A percentile compares a stretch with the other conserved stretches of the same genome.
phyloP scores from a whole-genome alignment of 2,329 filamentous ascomycete genomes.

The Coleophoma crateriformis region DNA sequence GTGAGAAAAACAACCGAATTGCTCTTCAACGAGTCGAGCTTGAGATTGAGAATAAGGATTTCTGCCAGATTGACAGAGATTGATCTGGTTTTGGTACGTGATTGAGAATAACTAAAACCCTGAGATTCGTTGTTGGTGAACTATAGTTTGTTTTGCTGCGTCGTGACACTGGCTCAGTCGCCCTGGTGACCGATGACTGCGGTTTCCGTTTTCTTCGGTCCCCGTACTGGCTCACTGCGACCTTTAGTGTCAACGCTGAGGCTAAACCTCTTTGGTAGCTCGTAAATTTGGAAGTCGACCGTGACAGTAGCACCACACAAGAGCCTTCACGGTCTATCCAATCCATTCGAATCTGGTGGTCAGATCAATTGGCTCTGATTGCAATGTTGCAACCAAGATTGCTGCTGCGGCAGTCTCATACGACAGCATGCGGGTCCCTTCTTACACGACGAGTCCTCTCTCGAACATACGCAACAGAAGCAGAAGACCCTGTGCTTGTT shows the following conservation, averaged over 20 bases:
- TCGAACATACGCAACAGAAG: conserved; percentile 45
- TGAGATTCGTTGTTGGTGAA: no score
- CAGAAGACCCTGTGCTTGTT: conserved; percentile 16
- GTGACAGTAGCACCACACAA: neutral
- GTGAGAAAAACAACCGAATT: no score
- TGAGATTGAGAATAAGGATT: no score
- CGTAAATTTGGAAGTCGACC: neutral
- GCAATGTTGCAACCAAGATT: conserved; percentile 63
- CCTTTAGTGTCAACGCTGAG: neutral
- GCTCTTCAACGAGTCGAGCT: no score
- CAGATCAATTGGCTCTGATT: conserved; percentile 14
- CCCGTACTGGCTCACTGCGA: neutral
- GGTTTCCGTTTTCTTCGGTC: neutral
- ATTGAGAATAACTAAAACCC: no score
- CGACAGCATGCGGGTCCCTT: conserved; percentile 40
- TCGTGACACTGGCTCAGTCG: no score
- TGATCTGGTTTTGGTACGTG: no score
- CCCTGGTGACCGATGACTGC: neutral
- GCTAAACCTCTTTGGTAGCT: neutral
- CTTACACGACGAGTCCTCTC: conserved; percentile 34
- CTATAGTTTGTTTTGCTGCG: no score
- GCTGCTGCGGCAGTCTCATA: conserved; percentile 37
- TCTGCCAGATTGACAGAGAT: no score
- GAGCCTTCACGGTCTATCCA: neutral
- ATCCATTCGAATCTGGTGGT: conserved; percentile 5